Evolutionary conservation across 192 early-diverging fungal genomes (phyloP).

Genomic region (Coemansia sp.): DNA sequence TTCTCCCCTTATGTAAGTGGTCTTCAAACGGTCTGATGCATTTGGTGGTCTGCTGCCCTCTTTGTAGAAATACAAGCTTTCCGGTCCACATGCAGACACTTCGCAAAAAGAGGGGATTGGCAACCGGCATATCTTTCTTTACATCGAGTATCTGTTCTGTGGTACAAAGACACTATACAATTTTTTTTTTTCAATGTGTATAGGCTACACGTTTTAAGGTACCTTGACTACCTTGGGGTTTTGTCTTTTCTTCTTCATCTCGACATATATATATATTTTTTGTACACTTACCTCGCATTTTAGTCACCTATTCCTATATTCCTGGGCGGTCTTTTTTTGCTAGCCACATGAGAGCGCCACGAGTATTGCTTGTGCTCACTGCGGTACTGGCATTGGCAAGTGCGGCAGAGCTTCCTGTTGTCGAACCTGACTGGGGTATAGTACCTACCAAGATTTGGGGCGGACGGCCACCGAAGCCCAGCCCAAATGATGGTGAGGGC

Average conservation of each 20-base stretch:
- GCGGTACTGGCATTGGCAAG: background rate
- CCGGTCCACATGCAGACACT: background rate
- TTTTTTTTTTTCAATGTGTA: background rate
- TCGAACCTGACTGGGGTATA: background rate
- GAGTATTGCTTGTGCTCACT: background rate
- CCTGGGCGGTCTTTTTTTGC: too few relatives aligned
- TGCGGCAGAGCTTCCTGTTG: conserved; percentile 15
- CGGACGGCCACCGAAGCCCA: background rate
- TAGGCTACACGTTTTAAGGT: too few relatives aligned
- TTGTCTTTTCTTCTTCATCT: too few relatives aligned
- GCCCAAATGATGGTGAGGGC: background rate
- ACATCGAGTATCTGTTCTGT: background rate
- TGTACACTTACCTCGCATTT: too few relatives aligned
- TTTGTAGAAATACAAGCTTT: conserved; percentile 4
- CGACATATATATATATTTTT: too few relatives aligned
- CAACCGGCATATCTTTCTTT: background rate
- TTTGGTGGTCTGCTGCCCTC: background rate
- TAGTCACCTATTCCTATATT: too few relatives aligned
- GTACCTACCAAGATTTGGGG: background rate
- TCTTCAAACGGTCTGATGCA: background rate
- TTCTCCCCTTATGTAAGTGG: background rate
- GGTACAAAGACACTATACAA: background rate
- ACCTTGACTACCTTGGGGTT: too few relatives aligned
- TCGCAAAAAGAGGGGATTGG: background rate
- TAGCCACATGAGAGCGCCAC: conserved; percentile 1